Conservation (phyloP, 805 yeast species). For the Candida saitoana region DNA sequence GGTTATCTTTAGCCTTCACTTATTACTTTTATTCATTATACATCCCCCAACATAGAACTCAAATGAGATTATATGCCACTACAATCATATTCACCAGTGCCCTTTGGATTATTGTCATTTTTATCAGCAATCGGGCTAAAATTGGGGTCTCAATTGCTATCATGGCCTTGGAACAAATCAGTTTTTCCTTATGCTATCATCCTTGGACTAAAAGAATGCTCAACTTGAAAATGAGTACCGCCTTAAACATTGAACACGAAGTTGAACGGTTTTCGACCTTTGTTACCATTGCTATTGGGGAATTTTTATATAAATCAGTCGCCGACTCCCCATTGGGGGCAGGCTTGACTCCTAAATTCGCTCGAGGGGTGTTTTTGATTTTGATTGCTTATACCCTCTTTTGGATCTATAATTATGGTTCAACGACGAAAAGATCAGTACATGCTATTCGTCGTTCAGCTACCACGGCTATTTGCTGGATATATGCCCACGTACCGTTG, state of each 20-base stretch:
- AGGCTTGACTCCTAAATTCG: slow-evolving; percentile 42
- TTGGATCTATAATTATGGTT: slow-evolving; percentile 55
- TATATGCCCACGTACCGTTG: slow-evolving; percentile 47
- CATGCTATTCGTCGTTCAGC: slow-evolving; percentile 54
- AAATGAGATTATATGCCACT: slow-evolving; percentile 39
- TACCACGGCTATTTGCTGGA: slow-evolving; percentile 42
- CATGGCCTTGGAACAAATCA: slow-evolving; percentile 38
- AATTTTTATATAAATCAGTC: slow-evolving; percentile 52
- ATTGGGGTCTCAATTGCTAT: slow-evolving; percentile 42
- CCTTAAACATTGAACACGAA: slow-evolving; percentile 63
- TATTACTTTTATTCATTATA: slow-evolving; percentile 40
- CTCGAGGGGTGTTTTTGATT: slow-evolving; percentile 47
- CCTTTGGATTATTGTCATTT: slow-evolving; percentile 52
- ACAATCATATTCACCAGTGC: slow-evolving; percentile 30
- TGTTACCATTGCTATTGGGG: slow-evolving; percentile 63
- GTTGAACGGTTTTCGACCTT: slow-evolving; percentile 58
- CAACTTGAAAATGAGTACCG: slow-evolving; percentile 48
- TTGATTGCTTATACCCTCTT: slow-evolving; percentile 46
- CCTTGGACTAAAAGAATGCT: slow-evolving; percentile 45
- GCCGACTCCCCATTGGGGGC: slow-evolving; percentile 44
- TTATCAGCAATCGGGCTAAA: slow-evolving; percentile 43
- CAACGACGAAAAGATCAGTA: slow-evolving; percentile 43
- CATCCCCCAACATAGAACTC: slow-evolving; percentile 48
- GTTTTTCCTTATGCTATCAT: slow-evolving; percentile 38
- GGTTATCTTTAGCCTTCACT: slow-evolving; percentile 34